Conservation (phyloP, 768 basidiomycete species). For the Candolleomyces eurysporus region DNA sequence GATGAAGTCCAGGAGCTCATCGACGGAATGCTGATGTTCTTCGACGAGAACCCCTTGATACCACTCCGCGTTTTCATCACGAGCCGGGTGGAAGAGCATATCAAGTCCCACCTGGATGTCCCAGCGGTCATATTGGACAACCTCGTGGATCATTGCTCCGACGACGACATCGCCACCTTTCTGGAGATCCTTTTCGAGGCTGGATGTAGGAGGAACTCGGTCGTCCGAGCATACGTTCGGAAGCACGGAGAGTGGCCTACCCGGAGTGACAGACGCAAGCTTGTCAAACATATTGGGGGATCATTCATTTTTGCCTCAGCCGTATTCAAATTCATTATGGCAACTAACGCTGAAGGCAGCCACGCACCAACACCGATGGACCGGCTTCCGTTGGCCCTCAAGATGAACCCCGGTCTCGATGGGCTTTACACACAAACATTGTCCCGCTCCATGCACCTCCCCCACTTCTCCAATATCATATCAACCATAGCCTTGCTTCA, state of each 20-base stretch:
- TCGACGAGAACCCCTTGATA: neutral
- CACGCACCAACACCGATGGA: no score
- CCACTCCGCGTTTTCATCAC: neutral
- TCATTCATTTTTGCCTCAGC: neutral
- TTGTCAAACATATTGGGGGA: neutral
- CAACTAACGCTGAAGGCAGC: no score
- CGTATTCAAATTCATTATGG: neutral
- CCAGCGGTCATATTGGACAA: neutral
- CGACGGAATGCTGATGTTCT: neutral
- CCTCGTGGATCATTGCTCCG: neutral
- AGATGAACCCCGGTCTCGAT: no score
- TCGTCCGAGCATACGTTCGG: neutral
- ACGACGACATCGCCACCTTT: neutral
- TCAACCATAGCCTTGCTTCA: neutral
- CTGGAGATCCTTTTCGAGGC: neutral
- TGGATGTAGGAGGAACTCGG: neutral
- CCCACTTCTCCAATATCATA: neutral
- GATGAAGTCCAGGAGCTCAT: neutral
- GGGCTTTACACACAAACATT: no score
- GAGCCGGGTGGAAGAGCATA: neutral
- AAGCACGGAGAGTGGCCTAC: neutral
- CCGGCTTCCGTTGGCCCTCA: no score
- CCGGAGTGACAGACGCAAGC: neutral
- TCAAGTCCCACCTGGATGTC: neutral
- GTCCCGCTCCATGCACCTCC: neutral